These are phyloP conservation scores for Vitis rupestris DNA, from an alignment of 164 flowering plant genomes.

Conservation along the genomic window DNA sequence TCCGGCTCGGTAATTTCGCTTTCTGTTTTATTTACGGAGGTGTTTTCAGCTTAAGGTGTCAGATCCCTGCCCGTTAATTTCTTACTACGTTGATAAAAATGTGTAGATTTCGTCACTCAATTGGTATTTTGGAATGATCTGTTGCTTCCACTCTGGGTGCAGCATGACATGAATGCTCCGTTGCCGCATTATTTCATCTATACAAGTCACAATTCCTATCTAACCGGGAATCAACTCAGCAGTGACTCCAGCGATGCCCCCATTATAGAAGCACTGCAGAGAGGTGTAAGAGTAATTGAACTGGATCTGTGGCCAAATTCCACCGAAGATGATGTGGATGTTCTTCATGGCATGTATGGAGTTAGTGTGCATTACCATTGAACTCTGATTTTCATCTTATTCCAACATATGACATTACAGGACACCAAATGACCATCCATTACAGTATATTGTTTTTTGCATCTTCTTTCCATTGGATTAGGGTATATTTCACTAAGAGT, in stretches of 20 bases:
- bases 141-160: slow-evolving; percentile 26
- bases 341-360: slow-evolving; percentile 54
- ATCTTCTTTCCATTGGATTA: too few species aligned
- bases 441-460: too few species aligned
- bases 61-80: too few species aligned
- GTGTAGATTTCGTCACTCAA: too few species aligned
- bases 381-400: too few species aligned
- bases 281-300: slow-evolving; percentile 60
- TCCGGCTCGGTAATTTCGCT: slow-evolving; percentile 17
- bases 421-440: too few species aligned
- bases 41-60: not conserved
- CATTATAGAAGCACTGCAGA: slow-evolving; percentile 38
- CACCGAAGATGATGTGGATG: slow-evolving; percentile 31
- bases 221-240: slow-evolving; percentile 57
- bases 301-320: slow-evolving; percentile 62
- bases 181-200: slow-evolving; percentile 33
- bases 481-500: too few species aligned
- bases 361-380: not conserved
- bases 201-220: slow-evolving; percentile 45
- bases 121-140: not conserved
- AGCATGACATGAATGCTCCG: slow-evolving; percentile 57
- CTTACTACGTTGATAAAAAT: too few species aligned
- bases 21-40: not conserved
- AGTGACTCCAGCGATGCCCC: slow-evolving; percentile 57
- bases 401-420: too few species aligned